Conservation (phyloP, 1,284 basidiomycete species). For the Malassezia equina region DNA sequence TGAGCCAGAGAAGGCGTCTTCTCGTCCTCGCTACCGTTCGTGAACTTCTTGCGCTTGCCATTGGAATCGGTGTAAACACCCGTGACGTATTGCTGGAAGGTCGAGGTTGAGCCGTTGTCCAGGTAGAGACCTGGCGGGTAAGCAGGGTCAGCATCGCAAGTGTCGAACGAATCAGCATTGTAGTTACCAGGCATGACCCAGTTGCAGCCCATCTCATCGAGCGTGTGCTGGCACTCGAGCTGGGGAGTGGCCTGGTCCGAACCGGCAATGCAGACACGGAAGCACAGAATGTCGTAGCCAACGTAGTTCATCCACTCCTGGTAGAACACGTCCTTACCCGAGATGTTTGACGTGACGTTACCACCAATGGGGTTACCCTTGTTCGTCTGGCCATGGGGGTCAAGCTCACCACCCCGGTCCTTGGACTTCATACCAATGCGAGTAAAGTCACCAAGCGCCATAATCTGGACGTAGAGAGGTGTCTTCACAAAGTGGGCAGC, state of each 20-base stretch:
- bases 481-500: conserved; percentile 46
- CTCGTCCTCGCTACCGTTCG: conserved; percentile 38
- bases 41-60: conserved; percentile 31
- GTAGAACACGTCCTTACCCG: conserved; percentile 52
- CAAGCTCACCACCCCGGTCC: conserved; percentile 45
- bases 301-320: conserved; percentile 53
- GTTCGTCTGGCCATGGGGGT: conserved; percentile 47
- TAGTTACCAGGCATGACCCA: conserved; percentile 50
- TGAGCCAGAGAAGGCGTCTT: conserved; percentile 38
- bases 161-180: conserved; percentile 33
- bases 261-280: conserved; percentile 46
- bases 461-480: conserved; percentile 51
- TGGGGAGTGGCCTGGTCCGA: conserved; percentile 30
- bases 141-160: conserved; percentile 45
- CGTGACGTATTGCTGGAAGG: conserved; percentile 42
- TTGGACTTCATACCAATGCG: conserved; percentile 33
- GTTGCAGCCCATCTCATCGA: conserved; percentile 46
- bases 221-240: conserved; percentile 41
- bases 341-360: conserved; percentile 53
- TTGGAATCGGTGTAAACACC: conserved; percentile 23
- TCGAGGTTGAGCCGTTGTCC: conserved; percentile 32
- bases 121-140: conserved; percentile 46
- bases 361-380: conserved; percentile 54
- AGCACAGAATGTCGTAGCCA: conserved; percentile 39
- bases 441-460: conserved; percentile 49